Percentiles rank a stretch among this genome's conserved stretches.
These are phyloP conservation scores for Microthlaspi erraticum DNA, from an alignment of 345 rosid genomes.

Conservation along the genomic window DNA sequence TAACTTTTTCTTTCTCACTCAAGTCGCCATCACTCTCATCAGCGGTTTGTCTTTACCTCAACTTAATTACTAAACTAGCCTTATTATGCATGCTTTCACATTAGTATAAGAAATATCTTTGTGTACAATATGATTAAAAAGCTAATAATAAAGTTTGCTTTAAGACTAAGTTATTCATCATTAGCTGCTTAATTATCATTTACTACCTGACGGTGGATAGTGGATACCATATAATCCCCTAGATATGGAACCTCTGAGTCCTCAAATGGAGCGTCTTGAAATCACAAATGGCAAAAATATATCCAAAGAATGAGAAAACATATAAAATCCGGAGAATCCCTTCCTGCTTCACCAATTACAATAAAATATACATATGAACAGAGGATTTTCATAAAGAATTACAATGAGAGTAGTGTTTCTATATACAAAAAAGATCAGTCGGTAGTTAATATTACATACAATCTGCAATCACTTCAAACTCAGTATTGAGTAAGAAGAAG, in stretches of 20 bases:
- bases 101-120: not conserved
- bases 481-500: not conserved
- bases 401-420: constrained; percentile 24
- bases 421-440: constrained; percentile 36
- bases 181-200: constrained; percentile 26
- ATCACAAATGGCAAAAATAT: not conserved
- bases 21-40: constrained; percentile 32
- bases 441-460: constrained; percentile 33
- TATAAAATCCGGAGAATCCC: not conserved
- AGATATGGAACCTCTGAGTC: not conserved
- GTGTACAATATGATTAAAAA: constrained; percentile 7
- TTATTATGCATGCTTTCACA: not conserved
- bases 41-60: constrained; percentile 24
- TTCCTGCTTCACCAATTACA: not conserved
- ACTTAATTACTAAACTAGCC: constrained; percentile 28
- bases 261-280: not conserved
- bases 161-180: constrained; percentile 32
- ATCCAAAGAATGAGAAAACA: constrained; percentile 7
- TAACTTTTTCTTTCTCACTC: constrained; percentile 32
- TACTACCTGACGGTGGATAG: constrained; percentile 27
- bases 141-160: constrained; percentile 34
- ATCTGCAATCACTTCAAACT: constrained; percentile 40
- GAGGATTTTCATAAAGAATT: constrained; percentile 2
- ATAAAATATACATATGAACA: not conserved
- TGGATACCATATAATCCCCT: not conserved